Evolutionary conservation across 768 basidiomycete genomes (phyloP), one percentile per base, ranked within the genome.

Genomic region (Lentinula lateritia): DNA sequence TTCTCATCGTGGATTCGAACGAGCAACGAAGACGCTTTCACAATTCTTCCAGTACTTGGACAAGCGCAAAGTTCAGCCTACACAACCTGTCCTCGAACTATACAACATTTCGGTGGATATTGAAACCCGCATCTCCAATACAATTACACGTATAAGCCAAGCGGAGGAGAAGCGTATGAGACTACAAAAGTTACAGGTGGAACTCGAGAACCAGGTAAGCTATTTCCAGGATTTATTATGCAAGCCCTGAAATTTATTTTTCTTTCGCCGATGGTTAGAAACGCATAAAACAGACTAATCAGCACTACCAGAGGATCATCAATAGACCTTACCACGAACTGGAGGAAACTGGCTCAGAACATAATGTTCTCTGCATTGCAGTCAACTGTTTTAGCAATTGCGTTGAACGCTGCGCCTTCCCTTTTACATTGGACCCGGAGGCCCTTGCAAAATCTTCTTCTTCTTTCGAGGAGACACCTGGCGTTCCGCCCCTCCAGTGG

Each of bases 321-420:
- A 34, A 62, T 20, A n/a, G 20, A 45, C 23, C 35, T 59, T 1
- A 9, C 62, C 13, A 53, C 58, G 20, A 52, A 38, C 6, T 60
- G 55, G 23, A 9, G 18, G 18, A 5, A n/a, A 35, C 61, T 60
- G 13, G 20, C 32, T 15, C 41, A 4, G 20, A 38, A 4, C 57
- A 63, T 35, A 61, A 64, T 45, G 61, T 64, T 3, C 36, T 65
- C 38, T 67, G 66, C 52, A 34, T 41, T 18, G 53, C 23, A 6
- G 55, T 35, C 6, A 50, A 56, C 36, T 67, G 66, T 45, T 64
- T 64, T 39, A 60, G 57, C 28, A 67, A 67, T 53, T 67, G 66
- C 34, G 61, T 63, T 23, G 34, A 35, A 10, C 18, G 20, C 0
- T 66, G 66, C 43, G 3, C 16, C 9, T 53, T 63, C 35, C 35